Evolutionary conservation across 2,329 filamentous ascomycete genomes (phyloP).

Genomic region (Colletotrichum lupini): DNA sequence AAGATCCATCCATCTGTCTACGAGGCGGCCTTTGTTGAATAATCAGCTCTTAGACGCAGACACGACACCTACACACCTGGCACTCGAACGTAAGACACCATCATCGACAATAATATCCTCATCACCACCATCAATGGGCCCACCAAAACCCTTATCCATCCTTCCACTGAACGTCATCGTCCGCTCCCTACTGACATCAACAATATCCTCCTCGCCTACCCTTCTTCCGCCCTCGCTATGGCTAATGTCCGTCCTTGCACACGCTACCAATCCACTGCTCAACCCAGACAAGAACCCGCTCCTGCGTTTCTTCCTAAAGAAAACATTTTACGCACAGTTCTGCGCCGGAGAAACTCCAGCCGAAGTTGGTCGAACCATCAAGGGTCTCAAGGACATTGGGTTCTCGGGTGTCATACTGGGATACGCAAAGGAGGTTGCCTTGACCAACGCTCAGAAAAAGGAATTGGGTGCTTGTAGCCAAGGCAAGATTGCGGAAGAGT

Average conservation of each 20-base stretch:
- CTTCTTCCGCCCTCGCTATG: constrained; percentile 77
- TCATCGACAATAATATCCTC: neutral
- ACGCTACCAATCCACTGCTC: constrained; percentile 73
- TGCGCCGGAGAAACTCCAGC: constrained; percentile 81
- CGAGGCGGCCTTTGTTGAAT: constrained; percentile 37
- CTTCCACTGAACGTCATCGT: constrained; percentile 75
- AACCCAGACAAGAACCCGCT: constrained; percentile 81
- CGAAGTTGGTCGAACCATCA: constrained; percentile 76
- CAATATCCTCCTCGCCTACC: constrained; percentile 75
- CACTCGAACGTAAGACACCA: neutral
- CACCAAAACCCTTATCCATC: constrained; percentile 65
- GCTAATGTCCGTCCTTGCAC: constrained; percentile 75
- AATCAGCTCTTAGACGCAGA: constrained; percentile 31
- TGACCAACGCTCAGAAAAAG: constrained; percentile 64
- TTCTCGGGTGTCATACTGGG: constrained; percentile 87
- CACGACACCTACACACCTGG: neutral
- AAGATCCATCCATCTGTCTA: constrained; percentile 41
- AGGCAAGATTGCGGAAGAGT: constrained; percentile 59
- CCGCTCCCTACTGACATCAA: constrained; percentile 75
- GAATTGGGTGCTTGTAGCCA: constrained; percentile 56
- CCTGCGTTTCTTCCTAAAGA: constrained; percentile 76
- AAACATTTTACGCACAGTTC: constrained; percentile 91
- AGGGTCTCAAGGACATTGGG: constrained; percentile 76
- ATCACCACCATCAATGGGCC: neutral
- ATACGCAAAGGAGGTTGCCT: constrained; percentile 85